Evolutionary conservation across 148 eudicot species (phyloP), one percentile per base, ranked within the genome.

Genomic region (Limonium bicolor): DNA sequence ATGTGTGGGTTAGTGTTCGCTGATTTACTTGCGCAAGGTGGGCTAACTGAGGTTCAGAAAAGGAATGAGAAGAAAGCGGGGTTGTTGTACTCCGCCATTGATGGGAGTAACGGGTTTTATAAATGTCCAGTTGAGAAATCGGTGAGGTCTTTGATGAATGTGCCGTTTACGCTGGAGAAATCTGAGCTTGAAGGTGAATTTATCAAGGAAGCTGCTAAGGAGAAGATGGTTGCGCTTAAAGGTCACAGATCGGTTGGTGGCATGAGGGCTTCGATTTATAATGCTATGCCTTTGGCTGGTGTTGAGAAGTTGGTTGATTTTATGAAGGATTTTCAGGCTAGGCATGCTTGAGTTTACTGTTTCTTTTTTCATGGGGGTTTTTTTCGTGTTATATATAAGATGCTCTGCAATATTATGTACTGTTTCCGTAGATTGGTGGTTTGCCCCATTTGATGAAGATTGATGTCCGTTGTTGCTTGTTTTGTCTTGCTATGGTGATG

Each of bases 1-100:
- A 81, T 90, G 85, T 90, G 99, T 50, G 99, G 99, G 30, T 52
- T 90, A n/a, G 99, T 90, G 17, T 90, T 90, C 31, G 95, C 85
- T 45, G 93, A 90, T 51, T 59, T 90, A 70, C 35, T 90, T 39
- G 74, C 71, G 0, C 99, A 90, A 55, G 99, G 99, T 9, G 95
- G 99, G 4, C 54, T 90, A 11, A 68, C 20, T 0, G 95, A 80
- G 78, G 85, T 85, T 20, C 80, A 90, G 77, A 90, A 71, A 82
- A 90, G 73, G 68, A 90, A 90, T 14, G 20, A 28, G 51, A 57
- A 56, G 38, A 90, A 90, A 28, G 99, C 82, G 0, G 27, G 65
- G 66, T 18, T 80, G 2, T 30, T 90, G 53, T 90, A 84, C 52
- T 70, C 81, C 41, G 72, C 99, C 0, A 85, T 90, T 56, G 99